phyloP scores from a whole-genome alignment of 1,284 basidiomycete genomes.

The Irpex sp. region DNA sequence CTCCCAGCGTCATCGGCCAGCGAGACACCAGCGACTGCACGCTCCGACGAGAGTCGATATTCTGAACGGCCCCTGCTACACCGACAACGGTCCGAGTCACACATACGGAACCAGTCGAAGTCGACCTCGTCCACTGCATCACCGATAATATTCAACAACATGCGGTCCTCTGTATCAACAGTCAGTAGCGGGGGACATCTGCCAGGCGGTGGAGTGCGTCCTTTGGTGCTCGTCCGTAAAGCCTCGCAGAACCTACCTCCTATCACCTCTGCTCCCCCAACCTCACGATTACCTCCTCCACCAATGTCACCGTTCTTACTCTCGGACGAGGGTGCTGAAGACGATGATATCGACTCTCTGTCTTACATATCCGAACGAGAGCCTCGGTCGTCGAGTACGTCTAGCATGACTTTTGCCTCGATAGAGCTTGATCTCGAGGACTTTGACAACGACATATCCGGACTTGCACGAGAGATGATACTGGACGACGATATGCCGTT shows the following conservation, averaged over 20 bases:
- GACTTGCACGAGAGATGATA: neutral
- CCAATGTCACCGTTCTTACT: conserved; percentile 16
- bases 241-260: conserved; percentile 25
- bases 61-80: conserved; percentile 13
- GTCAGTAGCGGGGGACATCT: conserved; percentile 17
- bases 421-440: conserved; percentile 13
- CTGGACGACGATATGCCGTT: neutral
- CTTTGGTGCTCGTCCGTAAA: conserved; percentile 26
- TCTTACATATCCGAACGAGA: conserved; percentile 30
- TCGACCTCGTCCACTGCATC: conserved; percentile 20
- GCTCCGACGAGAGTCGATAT: conserved; percentile 10
- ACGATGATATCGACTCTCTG: conserved; percentile 18
- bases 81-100: conserved; percentile 21
- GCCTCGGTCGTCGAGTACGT: conserved; percentile 38
- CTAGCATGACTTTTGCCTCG: conserved; percentile 27
- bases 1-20: neutral
- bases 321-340: conserved; percentile 8
- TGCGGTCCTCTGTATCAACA: conserved; percentile 20
- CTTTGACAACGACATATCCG: conserved; percentile 4
- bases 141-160: conserved; percentile 22
- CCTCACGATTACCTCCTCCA: conserved; percentile 23
- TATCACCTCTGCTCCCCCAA: conserved; percentile 20
- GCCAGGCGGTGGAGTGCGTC: conserved; percentile 16
- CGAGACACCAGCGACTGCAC: neutral
- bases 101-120: conserved; percentile 12